Percentiles rank a stretch among this genome's conserved stretches.
Conservation (phyloP, 495 filamentous ascomycete genomes). For the Tuber melanosporum region DNA sequence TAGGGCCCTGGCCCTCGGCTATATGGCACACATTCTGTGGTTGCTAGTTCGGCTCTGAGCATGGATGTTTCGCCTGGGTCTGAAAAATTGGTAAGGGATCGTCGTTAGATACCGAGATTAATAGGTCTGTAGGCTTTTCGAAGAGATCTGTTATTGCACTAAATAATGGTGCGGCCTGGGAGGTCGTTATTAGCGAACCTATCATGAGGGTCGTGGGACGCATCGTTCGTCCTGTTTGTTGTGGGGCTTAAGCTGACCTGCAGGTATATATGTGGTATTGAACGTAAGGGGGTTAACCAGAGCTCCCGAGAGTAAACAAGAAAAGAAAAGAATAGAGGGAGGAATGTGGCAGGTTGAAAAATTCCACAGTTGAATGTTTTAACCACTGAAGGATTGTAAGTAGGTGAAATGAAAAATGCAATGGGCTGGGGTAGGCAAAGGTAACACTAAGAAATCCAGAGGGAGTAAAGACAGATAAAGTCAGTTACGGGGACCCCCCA, state of each 20-base stretch:
- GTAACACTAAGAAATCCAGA: not conserved
- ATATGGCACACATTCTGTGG: not conserved
- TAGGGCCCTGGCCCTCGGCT: not conserved
- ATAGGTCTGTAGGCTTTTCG: not conserved
- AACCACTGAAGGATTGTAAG: not conserved
- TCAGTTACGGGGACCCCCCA: not conserved
- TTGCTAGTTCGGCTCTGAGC: not conserved
- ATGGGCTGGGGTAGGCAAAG: not conserved
- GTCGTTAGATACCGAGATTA: not conserved
- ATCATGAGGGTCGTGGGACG: not conserved
- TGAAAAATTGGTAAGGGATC: not conserved
- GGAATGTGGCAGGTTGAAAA: not conserved
- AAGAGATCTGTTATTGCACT: not conserved
- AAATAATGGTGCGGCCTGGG: not conserved
- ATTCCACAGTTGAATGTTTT: not conserved
- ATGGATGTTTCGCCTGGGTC: not conserved
- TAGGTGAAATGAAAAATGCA: not conserved
- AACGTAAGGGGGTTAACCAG: not conserved
- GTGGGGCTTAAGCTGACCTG: not conserved
- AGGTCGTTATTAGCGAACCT: not conserved
- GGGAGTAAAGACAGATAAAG: not conserved
- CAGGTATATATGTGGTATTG: not conserved
- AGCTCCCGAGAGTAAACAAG: not conserved
- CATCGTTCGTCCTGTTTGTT: not conserved
- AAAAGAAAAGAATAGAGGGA: not conserved